Conservation (phyloP, 306 rosid genomes). For the Vachellia collinsii region DNA sequence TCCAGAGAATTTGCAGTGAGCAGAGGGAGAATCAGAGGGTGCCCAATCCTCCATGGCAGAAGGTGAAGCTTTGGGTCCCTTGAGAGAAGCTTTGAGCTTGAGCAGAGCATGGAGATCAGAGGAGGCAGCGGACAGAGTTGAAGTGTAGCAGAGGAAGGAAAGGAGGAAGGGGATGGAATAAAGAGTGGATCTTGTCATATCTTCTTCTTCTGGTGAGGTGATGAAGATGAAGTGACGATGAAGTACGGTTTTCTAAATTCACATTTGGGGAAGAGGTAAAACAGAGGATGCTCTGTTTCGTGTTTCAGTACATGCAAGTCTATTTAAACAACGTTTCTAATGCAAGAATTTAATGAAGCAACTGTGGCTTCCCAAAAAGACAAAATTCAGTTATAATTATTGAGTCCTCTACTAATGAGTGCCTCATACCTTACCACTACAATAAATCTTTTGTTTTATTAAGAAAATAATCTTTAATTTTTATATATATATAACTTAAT, state of each 20-base stretch:
- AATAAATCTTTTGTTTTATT: background rate
- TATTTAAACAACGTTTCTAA: constrained; percentile 1
- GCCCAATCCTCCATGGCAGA: constrained; percentile 63
- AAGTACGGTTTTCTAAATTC: background rate
- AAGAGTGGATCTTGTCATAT: background rate
- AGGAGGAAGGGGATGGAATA: constrained; percentile 18
- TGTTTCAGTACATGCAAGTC: background rate
- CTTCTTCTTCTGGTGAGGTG: background rate
- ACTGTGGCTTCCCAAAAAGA: background rate
- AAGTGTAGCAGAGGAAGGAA: constrained; percentile 27
- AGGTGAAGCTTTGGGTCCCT: constrained; percentile 31
- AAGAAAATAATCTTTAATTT: no score
- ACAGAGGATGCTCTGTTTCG: background rate
- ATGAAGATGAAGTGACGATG: background rate
- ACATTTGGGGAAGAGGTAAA: background rate
- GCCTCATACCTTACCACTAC: background rate
- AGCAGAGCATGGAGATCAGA: constrained; percentile 62
- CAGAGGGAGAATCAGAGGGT: constrained; percentile 31
- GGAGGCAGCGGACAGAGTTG: constrained; percentile 32
- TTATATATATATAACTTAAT: no score
- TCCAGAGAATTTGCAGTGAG: constrained; percentile 72
- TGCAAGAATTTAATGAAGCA: background rate
- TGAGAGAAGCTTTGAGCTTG: constrained; percentile 63
- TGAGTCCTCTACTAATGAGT: background rate
- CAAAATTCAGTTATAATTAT: background rate